Conservation (phyloP, 441 rosid genomes). For the Eutrema salsugineum region DNA sequence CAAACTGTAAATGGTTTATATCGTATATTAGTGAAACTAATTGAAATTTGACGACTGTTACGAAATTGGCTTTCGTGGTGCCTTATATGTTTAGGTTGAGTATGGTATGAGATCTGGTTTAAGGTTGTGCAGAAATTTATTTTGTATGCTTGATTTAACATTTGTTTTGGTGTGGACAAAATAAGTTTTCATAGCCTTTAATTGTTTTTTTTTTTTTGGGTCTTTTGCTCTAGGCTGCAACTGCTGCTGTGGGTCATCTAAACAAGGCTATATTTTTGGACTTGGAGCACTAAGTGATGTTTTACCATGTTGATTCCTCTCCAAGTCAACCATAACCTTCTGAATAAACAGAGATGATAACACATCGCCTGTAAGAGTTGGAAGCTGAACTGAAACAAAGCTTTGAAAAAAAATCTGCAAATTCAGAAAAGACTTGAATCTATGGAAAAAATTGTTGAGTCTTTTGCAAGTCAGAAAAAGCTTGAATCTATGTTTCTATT, state of each 20-base stretch:
- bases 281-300: background rate
- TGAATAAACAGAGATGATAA: background rate
- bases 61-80: too few species aligned
- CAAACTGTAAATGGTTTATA: too few species aligned
- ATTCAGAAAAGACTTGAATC: background rate
- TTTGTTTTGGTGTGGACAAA: too few species aligned
- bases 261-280: background rate
- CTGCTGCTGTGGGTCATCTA: background rate
- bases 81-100: too few species aligned
- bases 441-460: background rate
- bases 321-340: background rate
- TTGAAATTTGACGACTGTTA: too few species aligned
- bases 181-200: too few species aligned
- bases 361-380: background rate
- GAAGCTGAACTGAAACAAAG: background rate
- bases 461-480: background rate
- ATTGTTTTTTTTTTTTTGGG: too few species aligned
- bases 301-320: background rate
- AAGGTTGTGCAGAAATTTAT: too few species aligned
- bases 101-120: too few species aligned
- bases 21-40: too few species aligned
- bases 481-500: too few species aligned
- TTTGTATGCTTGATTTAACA: too few species aligned
- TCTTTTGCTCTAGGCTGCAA: background rate
- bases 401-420: background rate